These are phyloP conservation scores for Hordeum pubiflorum DNA, from an alignment of 202 grass and related monocot species.

Conservation along the genomic window DNA sequence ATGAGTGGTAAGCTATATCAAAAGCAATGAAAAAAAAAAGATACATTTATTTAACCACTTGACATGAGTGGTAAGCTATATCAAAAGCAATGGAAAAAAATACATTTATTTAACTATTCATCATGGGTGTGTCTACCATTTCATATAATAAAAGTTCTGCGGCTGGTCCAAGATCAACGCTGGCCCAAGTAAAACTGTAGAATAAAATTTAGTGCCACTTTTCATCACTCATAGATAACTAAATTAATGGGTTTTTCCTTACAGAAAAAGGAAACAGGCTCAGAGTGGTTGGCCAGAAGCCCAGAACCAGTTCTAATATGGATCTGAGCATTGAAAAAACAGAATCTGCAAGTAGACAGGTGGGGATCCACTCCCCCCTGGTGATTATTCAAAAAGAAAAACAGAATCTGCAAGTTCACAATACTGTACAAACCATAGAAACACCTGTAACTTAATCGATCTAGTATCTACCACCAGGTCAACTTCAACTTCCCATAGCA, in stretches of 20 bases:
- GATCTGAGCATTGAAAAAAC: no score
- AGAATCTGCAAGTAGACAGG: no score
- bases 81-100: no score
- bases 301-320: neutral
- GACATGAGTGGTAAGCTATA: no score
- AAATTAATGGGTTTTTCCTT: neutral
- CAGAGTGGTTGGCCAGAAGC: slow-evolving; percentile 1
- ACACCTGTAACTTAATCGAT: slow-evolving; percentile 6
- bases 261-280: neutral
- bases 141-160: neutral
- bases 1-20: no score
- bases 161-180: neutral
- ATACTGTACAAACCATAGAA: neutral
- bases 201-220: slow-evolving; percentile 6
- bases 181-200: neutral
- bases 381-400: no score
- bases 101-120: neutral
- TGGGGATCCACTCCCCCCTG: no score
- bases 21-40: no score
- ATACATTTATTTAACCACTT: no score
- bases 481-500: neutral
- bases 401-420: neutral
- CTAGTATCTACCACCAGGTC: neutral
- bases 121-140: neutral
- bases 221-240: neutral